A percentile compares a stretch with the other conserved stretches of the same genome.
phyloP scores from a whole-genome alignment of 1,284 basidiomycete genomes.

The Trichosporon ovoides region DNA sequence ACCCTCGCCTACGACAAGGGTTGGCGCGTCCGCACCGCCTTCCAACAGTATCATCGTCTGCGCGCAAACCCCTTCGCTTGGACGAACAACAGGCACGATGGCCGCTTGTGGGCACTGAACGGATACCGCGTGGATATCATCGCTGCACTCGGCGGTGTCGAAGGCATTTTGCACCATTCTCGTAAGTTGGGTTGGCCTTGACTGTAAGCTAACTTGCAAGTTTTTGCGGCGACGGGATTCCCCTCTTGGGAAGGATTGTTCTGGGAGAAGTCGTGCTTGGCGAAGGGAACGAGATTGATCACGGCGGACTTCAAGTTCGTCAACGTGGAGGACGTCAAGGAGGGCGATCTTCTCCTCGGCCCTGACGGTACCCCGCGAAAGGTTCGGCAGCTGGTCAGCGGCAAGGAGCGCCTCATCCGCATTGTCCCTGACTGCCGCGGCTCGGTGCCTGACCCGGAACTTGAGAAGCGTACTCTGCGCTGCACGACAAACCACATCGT shows the following conservation, averaged over 20 bases:
- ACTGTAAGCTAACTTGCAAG: no score
- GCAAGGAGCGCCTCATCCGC: slow-evolving; percentile 11
- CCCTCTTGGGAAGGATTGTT: slow-evolving; percentile 58
- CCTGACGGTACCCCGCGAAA: slow-evolving; percentile 11
- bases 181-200: no score
- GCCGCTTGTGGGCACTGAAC: slow-evolving; percentile 96
- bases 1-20: slow-evolving; percentile 97
- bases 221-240: slow-evolving; percentile 92
- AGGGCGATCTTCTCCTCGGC: slow-evolving; percentile 13
- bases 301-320: slow-evolving; percentile 2
- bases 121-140: slow-evolving; percentile 99
- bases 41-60: slow-evolving; percentile 89
- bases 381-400: slow-evolving; percentile 10
- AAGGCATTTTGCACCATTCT: slow-evolving; percentile 95
- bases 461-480: no score
- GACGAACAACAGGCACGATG: slow-evolving; percentile 97
- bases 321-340: slow-evolving; percentile 15
- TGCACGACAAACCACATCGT: no score
- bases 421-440: neutral
- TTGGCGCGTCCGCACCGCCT: slow-evolving; percentile 89
- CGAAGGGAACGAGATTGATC: slow-evolving; percentile 7
- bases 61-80: slow-evolving; percentile 91
- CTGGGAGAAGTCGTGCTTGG: slow-evolving; percentile 78
- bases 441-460: no score
- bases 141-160: slow-evolving; percentile 78